phyloP scores from a whole-genome alignment of 164 flowering plant species.

The Santalum album region DNA sequence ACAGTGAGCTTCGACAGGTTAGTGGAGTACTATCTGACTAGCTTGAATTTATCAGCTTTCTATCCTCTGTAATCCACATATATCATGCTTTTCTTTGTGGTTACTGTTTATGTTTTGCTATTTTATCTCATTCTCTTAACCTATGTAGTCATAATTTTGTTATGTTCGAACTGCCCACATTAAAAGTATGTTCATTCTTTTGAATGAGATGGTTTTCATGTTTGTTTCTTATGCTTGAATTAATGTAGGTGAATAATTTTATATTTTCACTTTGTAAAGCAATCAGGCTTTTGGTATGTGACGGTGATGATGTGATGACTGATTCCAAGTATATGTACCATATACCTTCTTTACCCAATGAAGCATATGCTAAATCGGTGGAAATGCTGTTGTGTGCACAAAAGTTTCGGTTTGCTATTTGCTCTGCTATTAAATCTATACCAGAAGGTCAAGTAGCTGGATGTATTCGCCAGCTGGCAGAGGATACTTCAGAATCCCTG shows the following conservation, averaged over 20 bases:
- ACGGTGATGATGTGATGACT: conserved; percentile 17
- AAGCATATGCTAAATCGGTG: conserved; percentile 40
- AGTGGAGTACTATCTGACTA: conserved; percentile 12
- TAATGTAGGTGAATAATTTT: conserved; percentile 52
- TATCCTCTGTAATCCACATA: no score
- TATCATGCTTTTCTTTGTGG: no score
- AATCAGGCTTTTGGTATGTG: conserved; percentile 30
- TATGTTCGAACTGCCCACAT: no score
- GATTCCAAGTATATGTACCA: conserved; percentile 9
- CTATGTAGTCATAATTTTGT: no score
- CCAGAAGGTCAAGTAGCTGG: conserved; percentile 91
- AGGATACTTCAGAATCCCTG: conserved; percentile 59
- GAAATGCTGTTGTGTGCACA: conserved; percentile 41
- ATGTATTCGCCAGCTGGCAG: conserved; percentile 35
- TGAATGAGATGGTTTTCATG: not conserved
- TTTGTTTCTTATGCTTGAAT: conserved; percentile 7
- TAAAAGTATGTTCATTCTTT: no score
- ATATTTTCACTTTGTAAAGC: conserved; percentile 72
- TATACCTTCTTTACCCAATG: conserved; percentile 15
- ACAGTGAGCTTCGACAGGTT: conserved; percentile 91
- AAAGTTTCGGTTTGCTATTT: conserved; percentile 46
- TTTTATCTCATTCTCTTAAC: not conserved
- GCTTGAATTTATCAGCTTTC: not conserved
- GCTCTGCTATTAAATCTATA: conserved; percentile 45
- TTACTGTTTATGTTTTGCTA: no score